Percentiles rank a stretch among this genome's conserved stretches.
Evolutionary conservation across 768 basidiomycete genomes (phyloP).

Genomic region (Rhodotorula diobovata): DNA sequence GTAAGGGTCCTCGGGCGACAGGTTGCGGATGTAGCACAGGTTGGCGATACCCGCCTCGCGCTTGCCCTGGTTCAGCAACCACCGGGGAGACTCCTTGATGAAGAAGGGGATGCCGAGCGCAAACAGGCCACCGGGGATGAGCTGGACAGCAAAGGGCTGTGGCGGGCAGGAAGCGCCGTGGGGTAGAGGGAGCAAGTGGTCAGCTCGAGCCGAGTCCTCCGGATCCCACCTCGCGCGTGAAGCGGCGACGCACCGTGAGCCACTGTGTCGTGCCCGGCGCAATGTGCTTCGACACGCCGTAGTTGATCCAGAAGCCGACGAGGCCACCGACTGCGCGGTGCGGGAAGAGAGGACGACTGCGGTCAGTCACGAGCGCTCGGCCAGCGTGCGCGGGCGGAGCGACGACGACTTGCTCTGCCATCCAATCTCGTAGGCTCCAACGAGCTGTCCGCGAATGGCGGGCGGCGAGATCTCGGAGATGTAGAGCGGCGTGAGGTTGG

Average conservation of each 20-base stretch:
- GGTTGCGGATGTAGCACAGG: slow-evolving; percentile 45
- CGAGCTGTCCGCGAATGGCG: slow-evolving; percentile 50
- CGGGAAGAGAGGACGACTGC: neutral
- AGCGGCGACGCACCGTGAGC: slow-evolving; percentile 15
- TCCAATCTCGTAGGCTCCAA: slow-evolving; percentile 52
- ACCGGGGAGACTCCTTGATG: slow-evolving; percentile 46
- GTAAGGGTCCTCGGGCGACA: slow-evolving; percentile 38
- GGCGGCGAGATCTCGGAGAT: slow-evolving; percentile 54
- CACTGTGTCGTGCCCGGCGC: slow-evolving; percentile 50
- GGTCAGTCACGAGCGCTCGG: neutral
- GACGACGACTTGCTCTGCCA: slow-evolving; percentile 50
- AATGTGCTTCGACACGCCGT: slow-evolving; percentile 33
- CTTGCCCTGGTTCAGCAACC: slow-evolving; percentile 40
- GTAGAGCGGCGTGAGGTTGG: slow-evolving; percentile 50
- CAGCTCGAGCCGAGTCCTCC: too few species aligned
- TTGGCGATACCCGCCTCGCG: slow-evolving; percentile 45
- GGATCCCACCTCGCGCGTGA: too few species aligned
- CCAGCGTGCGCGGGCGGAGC: neutral
- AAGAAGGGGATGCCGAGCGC: slow-evolving; percentile 46
- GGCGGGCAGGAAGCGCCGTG: too few species aligned
- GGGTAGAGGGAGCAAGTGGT: too few species aligned
- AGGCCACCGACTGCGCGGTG: slow-evolving; percentile 42
- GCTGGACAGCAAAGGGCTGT: slow-evolving; percentile 41
- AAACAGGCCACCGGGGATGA: slow-evolving; percentile 43
- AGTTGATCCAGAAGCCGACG: slow-evolving; percentile 49